Evolutionary conservation across 768 basidiomycete species (phyloP), one percentile per base, ranked within the genome.

Genomic region (Hirschioporus abietinus): DNA sequence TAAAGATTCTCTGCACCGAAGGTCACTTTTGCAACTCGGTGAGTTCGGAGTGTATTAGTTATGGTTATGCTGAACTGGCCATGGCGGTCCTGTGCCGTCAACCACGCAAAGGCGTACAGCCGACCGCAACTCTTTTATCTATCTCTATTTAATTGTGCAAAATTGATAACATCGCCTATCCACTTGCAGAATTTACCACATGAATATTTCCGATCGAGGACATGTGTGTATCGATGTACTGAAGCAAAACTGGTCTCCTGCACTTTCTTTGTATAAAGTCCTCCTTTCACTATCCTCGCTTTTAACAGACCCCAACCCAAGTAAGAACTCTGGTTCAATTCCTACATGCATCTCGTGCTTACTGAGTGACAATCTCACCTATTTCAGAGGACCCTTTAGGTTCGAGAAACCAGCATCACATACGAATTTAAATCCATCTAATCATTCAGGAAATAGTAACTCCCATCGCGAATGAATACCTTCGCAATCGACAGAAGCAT

Each of bases 211-310:
- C 63, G 90, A 92, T 66, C 83, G 84, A 64, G 92, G 91, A 58
- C 83, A 82, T 70, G 89, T 93, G 64, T 94, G 92, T 73, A 91
- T 95, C 70, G 92, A 97, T 77, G 93, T 96, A 63, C 84, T 98
- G 67, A 97, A 98, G 79, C 84, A 88, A 72, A 91, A 93, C 72
- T 98, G 95, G 95, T 95, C 93, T 0, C 95, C 95, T 7, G 95
- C 95, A 1, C 78, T 98, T 24, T 96, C 94, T 1, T 81, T 98
- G 62, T 95, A 92, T 83, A 97, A 98, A 80, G 92, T 96, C 72
- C 89, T 98, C 77, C 86, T 98, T 23, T 96, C 94, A 27, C 84
- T 98, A 4, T 96, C 94, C 0, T 96, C 94, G 0, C 85, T 98
- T 12, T 81, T 98, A 63, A 95, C 94, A 12, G 95, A 97, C 71